Conservation (phyloP, 2,329 filamentous ascomycete genomes). For the Chrysoporthe cubensis region DNA sequence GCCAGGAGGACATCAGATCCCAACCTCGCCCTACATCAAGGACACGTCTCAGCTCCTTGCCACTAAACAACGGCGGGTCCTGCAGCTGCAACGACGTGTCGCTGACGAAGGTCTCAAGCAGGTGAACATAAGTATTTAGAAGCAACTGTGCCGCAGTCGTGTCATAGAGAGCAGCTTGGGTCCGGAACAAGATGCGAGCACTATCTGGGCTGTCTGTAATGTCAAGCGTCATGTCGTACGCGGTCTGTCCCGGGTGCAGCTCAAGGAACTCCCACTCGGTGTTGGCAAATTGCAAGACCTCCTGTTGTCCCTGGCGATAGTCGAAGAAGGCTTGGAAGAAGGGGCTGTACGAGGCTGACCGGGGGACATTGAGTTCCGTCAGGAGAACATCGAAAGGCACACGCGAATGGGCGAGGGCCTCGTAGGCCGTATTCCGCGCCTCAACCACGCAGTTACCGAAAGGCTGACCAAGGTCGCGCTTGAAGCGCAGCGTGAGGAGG, state of each 20-base stretch:
- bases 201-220: constrained; percentile 39
- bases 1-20: constrained; percentile 33
- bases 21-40: constrained; percentile 18
- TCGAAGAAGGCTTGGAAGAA: constrained; percentile 51
- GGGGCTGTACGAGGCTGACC: constrained; percentile 45
- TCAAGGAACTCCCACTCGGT: neutral
- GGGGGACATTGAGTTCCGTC: constrained; percentile 43
- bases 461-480: neutral
- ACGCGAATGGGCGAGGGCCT: constrained; percentile 45
- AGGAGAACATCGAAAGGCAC: constrained; percentile 56
- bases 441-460: constrained; percentile 34
- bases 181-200: constrained; percentile 2
- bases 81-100: constrained; percentile 19
- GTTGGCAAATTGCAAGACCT: neutral
- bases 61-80: neutral
- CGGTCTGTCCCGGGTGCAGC: constrained; percentile 18
- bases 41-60: constrained; percentile 18
- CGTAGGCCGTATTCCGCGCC: constrained; percentile 34
- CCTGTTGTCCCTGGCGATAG: constrained; percentile 31
- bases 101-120: constrained; percentile 31
- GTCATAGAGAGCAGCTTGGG: constrained; percentile 7
- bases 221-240: constrained; percentile 43
- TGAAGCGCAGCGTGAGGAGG: constrained; percentile 49
- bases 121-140: constrained; percentile 28
- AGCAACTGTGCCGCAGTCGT: constrained; percentile 15